These are phyloP conservation scores for Neurospora terricola DNA, from an alignment of 495 filamentous ascomycete species.

Conservation along the genomic window DNA sequence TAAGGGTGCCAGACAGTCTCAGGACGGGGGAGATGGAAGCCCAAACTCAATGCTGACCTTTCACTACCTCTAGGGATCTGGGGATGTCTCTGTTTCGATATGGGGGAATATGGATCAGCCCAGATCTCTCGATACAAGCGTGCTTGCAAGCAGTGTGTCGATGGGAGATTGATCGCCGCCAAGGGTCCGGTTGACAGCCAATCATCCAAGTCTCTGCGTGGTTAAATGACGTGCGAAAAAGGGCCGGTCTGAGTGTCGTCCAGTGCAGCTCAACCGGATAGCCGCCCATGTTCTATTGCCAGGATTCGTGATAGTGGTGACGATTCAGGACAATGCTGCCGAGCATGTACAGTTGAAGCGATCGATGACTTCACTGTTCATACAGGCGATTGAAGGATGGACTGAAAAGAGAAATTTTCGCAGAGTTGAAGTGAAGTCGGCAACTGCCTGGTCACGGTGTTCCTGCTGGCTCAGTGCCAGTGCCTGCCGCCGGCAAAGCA, in stretches of 20 bases:
- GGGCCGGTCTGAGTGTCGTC: not conserved
- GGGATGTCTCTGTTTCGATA: not conserved
- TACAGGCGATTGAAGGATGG: not conserved
- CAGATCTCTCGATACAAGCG: not conserved
- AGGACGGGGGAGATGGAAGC: not conserved
- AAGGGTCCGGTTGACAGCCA: not conserved
- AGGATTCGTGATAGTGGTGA: not conserved
- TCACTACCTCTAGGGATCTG: not conserved
- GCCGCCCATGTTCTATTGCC: not conserved
- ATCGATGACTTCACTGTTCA: not conserved
- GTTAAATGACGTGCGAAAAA: not conserved
- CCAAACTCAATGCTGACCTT: not conserved
- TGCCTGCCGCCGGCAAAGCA: not conserved
- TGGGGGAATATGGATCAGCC: not conserved
- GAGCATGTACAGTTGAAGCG: not conserved
- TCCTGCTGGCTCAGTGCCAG: not conserved
- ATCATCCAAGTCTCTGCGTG: not conserved
- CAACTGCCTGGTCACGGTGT: not conserved
- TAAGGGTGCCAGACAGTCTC: not conserved
- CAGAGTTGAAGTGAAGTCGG: not conserved
- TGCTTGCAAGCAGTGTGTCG: slow-evolving; percentile 1
- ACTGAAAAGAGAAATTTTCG: not conserved
- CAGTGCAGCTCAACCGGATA: not conserved
- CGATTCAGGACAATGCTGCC: not conserved
- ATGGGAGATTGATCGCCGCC: slow-evolving; percentile 15